These are phyloP conservation scores for Scheffersomyces insectosa DNA, from an alignment of 1,139 yeast genomes.

Conservation along the genomic window DNA sequence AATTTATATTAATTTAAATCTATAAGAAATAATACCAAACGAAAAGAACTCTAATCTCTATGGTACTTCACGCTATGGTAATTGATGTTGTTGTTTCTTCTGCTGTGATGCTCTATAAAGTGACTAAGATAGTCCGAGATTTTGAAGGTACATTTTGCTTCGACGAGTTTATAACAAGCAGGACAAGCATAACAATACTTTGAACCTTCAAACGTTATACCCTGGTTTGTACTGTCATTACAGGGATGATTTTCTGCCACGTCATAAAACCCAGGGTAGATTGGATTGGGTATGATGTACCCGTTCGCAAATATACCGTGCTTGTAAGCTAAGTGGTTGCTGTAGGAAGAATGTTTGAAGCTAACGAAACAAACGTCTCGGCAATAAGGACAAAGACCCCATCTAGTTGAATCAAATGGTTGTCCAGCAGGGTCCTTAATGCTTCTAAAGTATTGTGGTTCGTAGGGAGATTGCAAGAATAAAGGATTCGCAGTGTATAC, in stretches of 20 bases:
- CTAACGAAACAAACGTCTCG: constrained; percentile 25
- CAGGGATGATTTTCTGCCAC: constrained; percentile 12
- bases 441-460: constrained; percentile 5
- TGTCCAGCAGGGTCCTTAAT: not conserved
- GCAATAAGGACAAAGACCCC: constrained; percentile 39
- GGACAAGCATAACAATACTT: not conserved
- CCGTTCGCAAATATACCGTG: constrained; percentile 30
- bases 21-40: too few species aligned
- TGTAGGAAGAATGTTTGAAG: constrained; percentile 33
- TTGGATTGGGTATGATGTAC: constrained; percentile 19
- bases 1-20: too few species aligned
- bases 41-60: too few species aligned
- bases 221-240: not conserved
- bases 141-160: not conserved
- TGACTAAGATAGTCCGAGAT: not conserved
- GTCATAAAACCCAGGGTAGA: constrained; percentile 14
- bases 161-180: not conserved
- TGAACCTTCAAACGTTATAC: not conserved
- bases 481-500: not conserved
- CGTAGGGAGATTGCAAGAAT: constrained; percentile 5
- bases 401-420: constrained; percentile 23
- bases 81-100: too few species aligned
- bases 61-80: too few species aligned
- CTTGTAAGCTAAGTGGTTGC: constrained; percentile 34
- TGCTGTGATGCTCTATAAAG: not conserved